A percentile compares a stretch with the other conserved stretches of the same genome.
phyloP scores from a whole-genome alignment of 768 basidiomycete genomes.

The Tephrocybe sp. region DNA sequence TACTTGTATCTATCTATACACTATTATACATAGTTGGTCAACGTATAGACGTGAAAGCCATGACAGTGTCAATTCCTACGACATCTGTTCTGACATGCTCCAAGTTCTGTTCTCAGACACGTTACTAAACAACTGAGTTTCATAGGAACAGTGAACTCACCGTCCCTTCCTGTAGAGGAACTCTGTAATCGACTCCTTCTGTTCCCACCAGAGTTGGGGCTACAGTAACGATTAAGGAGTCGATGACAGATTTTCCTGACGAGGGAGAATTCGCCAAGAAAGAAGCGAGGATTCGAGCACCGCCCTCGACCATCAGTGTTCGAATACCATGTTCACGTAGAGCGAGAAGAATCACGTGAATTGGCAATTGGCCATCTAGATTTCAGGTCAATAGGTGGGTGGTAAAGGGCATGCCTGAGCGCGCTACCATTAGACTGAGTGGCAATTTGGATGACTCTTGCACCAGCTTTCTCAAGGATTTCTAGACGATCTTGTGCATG shows the following conservation, averaged over 20 bases:
- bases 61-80: conserved; percentile 33
- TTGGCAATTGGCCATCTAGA: conserved; percentile 28
- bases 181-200: conserved; percentile 59
- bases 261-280: conserved; percentile 42
- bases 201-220: conserved; percentile 83
- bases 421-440: conserved; percentile 31
- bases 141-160: conserved; percentile 11
- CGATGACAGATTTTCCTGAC: conserved; percentile 40
- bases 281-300: conserved; percentile 75
- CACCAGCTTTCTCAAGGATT: conserved; percentile 64
- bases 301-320: conserved; percentile 96
- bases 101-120: conserved; percentile 14
- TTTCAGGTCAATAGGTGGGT: background rate
- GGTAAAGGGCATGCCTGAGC: background rate
- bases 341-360: conserved; percentile 46
- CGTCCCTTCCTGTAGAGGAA: conserved; percentile 8
- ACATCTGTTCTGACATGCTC: conserved; percentile 27
- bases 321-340: conserved; percentile 57
- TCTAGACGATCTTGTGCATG: conserved; percentile 32
- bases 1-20: background rate
- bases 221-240: conserved; percentile 79
- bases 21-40: background rate
- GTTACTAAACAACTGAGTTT: background rate
- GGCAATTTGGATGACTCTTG: conserved; percentile 53
- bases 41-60: conserved; percentile 19